These are phyloP conservation scores for Pythium sukuiense DNA, from an alignment of 352 stramenopile species.

Conservation along the genomic window DNA sequence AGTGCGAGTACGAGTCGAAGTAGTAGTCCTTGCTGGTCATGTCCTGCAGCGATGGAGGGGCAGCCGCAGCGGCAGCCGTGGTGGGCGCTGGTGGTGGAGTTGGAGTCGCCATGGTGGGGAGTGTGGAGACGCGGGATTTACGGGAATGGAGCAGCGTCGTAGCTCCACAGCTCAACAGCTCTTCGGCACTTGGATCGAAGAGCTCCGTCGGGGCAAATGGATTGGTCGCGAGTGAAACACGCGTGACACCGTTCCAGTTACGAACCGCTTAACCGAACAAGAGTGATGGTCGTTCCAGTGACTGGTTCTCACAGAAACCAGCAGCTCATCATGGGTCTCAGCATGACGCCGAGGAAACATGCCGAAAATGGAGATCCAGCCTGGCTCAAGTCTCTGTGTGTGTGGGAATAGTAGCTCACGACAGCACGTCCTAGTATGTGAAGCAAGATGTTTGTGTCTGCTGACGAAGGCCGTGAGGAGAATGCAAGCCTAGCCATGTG, in stretches of 20 bases:
- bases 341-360: not conserved
- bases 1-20: slow-evolving; percentile 98
- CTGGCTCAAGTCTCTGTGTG: no score
- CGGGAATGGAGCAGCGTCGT: not conserved
- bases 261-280: slow-evolving; percentile 23
- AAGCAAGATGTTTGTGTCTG: no score
- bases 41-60: slow-evolving; percentile 34
- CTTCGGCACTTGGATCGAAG: slow-evolving; percentile 23
- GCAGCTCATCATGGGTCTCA: not conserved
- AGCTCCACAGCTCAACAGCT: slow-evolving; percentile 13
- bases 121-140: not conserved
- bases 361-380: not conserved
- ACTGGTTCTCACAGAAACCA: slow-evolving; percentile 8
- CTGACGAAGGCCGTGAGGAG: no score
- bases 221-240: slow-evolving; percentile 32
- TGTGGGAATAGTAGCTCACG: no score
- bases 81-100: slow-evolving; percentile 30
- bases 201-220: slow-evolving; percentile 14
- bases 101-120: slow-evolving; percentile 33
- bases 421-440: no score
- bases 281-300: slow-evolving; percentile 3
- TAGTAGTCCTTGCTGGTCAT: slow-evolving; percentile 97
- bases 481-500: no score
- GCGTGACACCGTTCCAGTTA: slow-evolving; percentile 20
- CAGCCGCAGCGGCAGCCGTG: slow-evolving; percentile 7